Evolutionary conservation across 257 asterid species (phyloP).

Genomic region (Salvia rosmarinus): DNA sequence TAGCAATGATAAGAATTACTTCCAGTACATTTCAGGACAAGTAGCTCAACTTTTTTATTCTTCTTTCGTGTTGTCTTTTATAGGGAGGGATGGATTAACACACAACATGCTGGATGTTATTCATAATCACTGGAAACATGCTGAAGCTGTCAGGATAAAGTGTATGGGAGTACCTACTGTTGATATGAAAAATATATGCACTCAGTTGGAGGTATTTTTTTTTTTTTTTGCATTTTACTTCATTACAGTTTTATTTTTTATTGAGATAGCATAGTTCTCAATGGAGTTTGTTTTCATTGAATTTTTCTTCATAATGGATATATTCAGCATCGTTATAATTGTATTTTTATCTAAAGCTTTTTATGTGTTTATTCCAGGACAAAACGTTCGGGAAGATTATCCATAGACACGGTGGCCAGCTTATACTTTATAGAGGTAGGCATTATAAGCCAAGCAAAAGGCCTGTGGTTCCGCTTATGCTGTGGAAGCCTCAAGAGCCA

Average conservation of each 20-base stretch:
- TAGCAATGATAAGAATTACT: background rate
- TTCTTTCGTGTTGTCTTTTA: constrained; percentile 15
- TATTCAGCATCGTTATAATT: too few species aligned
- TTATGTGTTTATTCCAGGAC: constrained; percentile 53
- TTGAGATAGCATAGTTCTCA: background rate
- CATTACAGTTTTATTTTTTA: constrained; percentile 6
- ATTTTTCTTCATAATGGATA: too few species aligned
- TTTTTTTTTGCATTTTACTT: background rate
- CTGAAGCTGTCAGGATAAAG: constrained; percentile 90
- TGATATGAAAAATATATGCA: constrained; percentile 85
- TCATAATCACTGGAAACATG: constrained; percentile 84
- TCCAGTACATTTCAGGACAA: constrained; percentile 11
- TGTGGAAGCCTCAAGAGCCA: constrained; percentile 98
- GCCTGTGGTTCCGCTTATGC: constrained; percentile 78
- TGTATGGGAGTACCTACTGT: constrained; percentile 97
- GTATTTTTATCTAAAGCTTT: too few species aligned
- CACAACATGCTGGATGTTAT: constrained; percentile 94
- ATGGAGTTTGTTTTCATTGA: constrained; percentile 5
- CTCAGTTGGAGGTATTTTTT: constrained; percentile 77
- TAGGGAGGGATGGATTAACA: constrained; percentile 95
- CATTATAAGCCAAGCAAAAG: constrained; percentile 59
- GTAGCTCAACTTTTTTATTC: constrained; percentile 1
- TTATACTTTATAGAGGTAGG: constrained; percentile 81
- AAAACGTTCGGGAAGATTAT: constrained; percentile 86
- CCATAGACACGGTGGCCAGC: constrained; percentile 71